Base-by-base conservation (phyloP, 169 alveolate genomes). In the Theileria orientalis region DNA sequence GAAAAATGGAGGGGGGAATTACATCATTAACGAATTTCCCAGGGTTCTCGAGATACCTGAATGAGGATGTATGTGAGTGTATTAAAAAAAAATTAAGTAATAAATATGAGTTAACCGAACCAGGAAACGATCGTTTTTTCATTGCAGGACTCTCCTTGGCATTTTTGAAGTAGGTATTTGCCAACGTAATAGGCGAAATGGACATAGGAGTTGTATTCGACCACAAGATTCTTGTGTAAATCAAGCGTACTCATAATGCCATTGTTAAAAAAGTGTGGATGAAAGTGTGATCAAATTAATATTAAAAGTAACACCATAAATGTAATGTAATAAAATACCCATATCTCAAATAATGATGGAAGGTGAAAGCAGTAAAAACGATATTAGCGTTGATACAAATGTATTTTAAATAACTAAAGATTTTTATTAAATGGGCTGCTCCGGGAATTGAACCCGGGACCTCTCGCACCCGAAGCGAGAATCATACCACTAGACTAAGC, bases 371-470 rank as follows among this genome's bases (percentile, higher is more conserved):
- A n/a, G n/a, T n/a, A n/a, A n/a, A n/a, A n/a, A n/a, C n/a, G n/a
- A n/a, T n/a, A n/a, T n/a, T n/a, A n/a, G n/a, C n/a, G n/a, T n/a
- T n/a, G n/a, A n/a, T n/a, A n/a, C n/a, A n/a, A n/a, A n/a, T n/a
- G n/a, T n/a, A n/a, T n/a, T n/a, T n/a, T n/a, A n/a, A n/a, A n/a
- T n/a, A n/a, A n/a, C n/a, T n/a, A n/a, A n/a, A n/a, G n/a, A n/a
- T n/a, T n/a, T n/a, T n/a, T n/a, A 79, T 42, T 51, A 78, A 87
- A 47, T 14, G 95, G 95, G 95, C 94, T 90, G 90, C 93, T 94
- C 97, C 98, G 98, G 97, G 98, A 95, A 94, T 95, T 91, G 98
- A 95, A 95, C 98, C 97, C 98, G 98, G 97, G 98, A 94, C 97
- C 98, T 94, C 98, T 93, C 96, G 97, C 95, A 95, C 98, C 98